Conservation (phyloP, 306 rosid species). For the Corylus americana region DNA sequence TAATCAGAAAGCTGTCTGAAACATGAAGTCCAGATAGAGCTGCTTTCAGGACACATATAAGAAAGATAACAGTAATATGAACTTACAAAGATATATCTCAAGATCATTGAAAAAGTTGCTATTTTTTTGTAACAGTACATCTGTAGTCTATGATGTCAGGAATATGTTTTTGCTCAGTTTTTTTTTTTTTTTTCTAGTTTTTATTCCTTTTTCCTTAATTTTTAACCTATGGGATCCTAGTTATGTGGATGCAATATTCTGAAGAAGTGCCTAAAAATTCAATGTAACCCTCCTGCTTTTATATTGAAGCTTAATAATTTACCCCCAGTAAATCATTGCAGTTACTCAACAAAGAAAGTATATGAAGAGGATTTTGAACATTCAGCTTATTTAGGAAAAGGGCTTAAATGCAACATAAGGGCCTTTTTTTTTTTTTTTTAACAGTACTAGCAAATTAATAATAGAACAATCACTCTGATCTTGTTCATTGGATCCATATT, state of each 20-base stretch:
- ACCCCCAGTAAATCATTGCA: not conserved
- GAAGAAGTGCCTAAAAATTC: constrained; percentile 3
- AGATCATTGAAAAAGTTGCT: not conserved
- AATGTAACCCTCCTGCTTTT: not conserved
- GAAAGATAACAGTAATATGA: not conserved
- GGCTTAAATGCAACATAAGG: not conserved
- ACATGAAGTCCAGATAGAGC: not conserved
- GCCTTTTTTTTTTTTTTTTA: not conserved
- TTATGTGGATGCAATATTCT: constrained; percentile 33
- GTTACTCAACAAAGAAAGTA: constrained; percentile 1
- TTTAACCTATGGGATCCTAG: constrained; percentile 11
- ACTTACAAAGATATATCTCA: not conserved
- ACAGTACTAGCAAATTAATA: not conserved
- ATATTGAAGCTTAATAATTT: not conserved
- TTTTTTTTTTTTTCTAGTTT: not conserved
- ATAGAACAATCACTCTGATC: not conserved
- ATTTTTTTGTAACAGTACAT: not conserved
- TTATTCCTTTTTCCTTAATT: not conserved
- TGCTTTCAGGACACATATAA: not conserved
- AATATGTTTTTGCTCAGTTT: not conserved
- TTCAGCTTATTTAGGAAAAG: not conserved
- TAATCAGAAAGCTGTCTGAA: constrained; percentile 26
- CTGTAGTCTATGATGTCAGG: not conserved
- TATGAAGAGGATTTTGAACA: not conserved
- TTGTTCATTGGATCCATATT: not conserved